A percentile compares a stretch with the other conserved stretches of the same genome.
phyloP scores from a whole-genome alignment of 2,329 filamentous ascomycete species.

The Aureobasidium sp. region DNA sequence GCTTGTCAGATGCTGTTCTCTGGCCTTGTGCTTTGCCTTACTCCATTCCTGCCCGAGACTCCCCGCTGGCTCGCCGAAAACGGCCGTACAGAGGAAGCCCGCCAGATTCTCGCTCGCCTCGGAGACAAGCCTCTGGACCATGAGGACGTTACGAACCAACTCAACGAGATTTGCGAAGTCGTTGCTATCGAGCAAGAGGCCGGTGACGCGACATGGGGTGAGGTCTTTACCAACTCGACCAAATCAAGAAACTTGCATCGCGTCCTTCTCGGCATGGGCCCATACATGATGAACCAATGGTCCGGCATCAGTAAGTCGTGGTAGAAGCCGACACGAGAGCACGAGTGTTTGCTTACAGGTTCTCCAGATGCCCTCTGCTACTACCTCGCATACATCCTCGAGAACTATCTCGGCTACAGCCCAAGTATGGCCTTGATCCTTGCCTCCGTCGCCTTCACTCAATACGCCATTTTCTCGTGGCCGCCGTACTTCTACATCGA shows the following conservation, averaged over 20 bases:
- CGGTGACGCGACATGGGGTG: constrained; percentile 41
- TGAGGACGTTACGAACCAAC: constrained; percentile 23
- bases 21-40: constrained; percentile 51
- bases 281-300: constrained; percentile 31
- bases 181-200: constrained; percentile 34
- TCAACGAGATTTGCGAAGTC: constrained; percentile 38
- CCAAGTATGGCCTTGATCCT: constrained; percentile 27
- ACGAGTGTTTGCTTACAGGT: constrained; percentile 25
- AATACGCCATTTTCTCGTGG: constrained; percentile 43
- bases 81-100: constrained; percentile 51
- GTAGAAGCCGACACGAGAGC: neutral
- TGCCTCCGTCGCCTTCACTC: constrained; percentile 32
- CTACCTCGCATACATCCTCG: constrained; percentile 59
- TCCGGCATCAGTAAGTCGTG: constrained; percentile 27
- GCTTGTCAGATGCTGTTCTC: constrained; percentile 60
- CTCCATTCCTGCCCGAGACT: constrained; percentile 50
- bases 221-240: constrained; percentile 35
- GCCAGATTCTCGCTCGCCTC: constrained; percentile 58
- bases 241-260: constrained; percentile 35
- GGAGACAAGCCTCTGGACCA: constrained; percentile 53
- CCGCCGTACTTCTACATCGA: constrained; percentile 45
- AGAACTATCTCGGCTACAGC: constrained; percentile 27
- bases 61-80: constrained; percentile 49
- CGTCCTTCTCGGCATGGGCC: constrained; percentile 37
- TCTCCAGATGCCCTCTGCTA: constrained; percentile 44